phyloP scores from a whole-genome alignment of 257 asterid species.

The Handroanthus guayacan region DNA sequence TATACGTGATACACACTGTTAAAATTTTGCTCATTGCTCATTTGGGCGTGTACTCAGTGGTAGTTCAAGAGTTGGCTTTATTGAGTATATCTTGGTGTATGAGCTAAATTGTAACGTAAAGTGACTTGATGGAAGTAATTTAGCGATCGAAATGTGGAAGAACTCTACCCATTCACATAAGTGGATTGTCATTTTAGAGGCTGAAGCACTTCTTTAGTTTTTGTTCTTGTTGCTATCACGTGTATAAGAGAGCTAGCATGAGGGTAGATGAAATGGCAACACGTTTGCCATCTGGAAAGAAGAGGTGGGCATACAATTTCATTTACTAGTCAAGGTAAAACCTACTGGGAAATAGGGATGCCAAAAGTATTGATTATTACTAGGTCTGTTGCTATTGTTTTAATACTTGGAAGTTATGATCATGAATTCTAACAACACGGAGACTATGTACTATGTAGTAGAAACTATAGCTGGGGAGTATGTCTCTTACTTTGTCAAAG shows the following conservation, averaged over 20 bases:
- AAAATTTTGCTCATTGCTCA: background rate
- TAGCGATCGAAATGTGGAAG: background rate
- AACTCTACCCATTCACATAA: background rate
- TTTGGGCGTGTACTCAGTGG: slow-evolving; percentile 1
- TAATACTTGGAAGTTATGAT: no score
- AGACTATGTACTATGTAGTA: no score
- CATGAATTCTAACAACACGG: no score
- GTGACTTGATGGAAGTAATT: background rate
- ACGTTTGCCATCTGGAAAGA: background rate
- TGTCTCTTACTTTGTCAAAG: background rate
- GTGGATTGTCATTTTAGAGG: slow-evolving; percentile 3
- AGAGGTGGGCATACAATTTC: background rate
- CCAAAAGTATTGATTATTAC: background rate
- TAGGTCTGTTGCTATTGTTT: no score
- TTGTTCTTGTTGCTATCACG: background rate
- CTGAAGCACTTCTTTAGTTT: background rate
- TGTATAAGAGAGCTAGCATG: background rate
- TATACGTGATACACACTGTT: background rate
- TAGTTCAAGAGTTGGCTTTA: background rate
- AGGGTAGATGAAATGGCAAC: background rate
- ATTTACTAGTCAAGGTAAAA: background rate
- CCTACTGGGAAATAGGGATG: background rate
- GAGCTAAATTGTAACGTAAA: background rate
- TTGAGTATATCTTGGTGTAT: background rate
- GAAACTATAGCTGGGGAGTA: background rate